Evolutionary conservation across 2,329 filamentous ascomycete species (phyloP).

Genomic region (Pseudopithomyces chartarum): DNA sequence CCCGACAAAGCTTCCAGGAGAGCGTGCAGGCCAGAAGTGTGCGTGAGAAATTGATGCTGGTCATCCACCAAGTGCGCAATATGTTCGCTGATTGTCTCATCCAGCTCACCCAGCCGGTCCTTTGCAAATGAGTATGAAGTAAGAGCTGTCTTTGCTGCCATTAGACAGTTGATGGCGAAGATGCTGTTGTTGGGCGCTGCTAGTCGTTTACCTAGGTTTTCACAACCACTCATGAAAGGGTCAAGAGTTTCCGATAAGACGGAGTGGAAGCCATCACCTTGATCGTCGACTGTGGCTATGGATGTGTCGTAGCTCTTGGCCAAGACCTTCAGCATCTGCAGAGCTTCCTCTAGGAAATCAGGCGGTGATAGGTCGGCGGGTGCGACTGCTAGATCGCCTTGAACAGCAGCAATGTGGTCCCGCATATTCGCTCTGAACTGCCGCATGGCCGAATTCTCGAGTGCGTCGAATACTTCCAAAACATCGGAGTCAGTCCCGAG

Average conservation of each 20-base stretch:
- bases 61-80: conserved; percentile 64
- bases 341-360: conserved; percentile 77
- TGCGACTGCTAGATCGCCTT: conserved; percentile 71
- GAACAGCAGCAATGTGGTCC: conserved; percentile 77
- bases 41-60: conserved; percentile 74
- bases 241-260: conserved; percentile 81
- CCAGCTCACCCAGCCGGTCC: conserved; percentile 60
- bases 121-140: conserved; percentile 67
- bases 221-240: conserved; percentile 79
- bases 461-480: conserved; percentile 67
- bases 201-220: conserved; percentile 68
- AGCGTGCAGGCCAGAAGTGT: conserved; percentile 72
- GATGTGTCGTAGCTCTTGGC: conserved; percentile 89
- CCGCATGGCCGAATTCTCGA: conserved; percentile 77
- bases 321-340: conserved; percentile 77
- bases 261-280: conserved; percentile 72
- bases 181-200: conserved; percentile 65
- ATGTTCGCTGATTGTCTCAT: conserved; percentile 61
- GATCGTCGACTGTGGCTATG: conserved; percentile 59
- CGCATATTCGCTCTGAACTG: conserved; percentile 83
- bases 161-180: conserved; percentile 74
- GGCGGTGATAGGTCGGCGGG: conserved; percentile 78
- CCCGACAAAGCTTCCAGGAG: conserved; percentile 64
- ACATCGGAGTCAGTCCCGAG: conserved; percentile 72
- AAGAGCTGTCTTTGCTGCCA: conserved; percentile 63